Conservation (phyloP, 23 red algal genomes). For the Pyropia haitanensis region DNA sequence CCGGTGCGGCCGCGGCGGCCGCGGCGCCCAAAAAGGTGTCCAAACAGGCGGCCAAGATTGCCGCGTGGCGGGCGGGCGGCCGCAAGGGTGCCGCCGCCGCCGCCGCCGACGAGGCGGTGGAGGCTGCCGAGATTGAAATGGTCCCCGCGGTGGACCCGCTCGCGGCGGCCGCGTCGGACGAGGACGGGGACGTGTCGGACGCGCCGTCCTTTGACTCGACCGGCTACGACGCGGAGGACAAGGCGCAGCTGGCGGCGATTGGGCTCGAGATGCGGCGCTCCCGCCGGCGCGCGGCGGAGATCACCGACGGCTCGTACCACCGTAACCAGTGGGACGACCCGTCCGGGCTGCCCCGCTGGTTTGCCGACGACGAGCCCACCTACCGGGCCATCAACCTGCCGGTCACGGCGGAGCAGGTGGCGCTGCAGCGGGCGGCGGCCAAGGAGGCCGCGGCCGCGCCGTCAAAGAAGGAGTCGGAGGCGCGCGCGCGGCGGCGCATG, state of each 20-base stretch:
- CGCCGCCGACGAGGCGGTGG: background rate
- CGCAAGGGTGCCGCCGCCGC: background rate
- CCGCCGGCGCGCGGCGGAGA: conserved; percentile 34
- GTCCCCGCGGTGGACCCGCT: background rate
- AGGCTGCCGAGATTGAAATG: too few relatives aligned
- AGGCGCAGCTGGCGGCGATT: conserved; percentile 66
- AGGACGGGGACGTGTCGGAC: background rate
- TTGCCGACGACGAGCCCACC: conserved; percentile 64
- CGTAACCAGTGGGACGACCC: conserved; percentile 85
- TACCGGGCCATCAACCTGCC: conserved; percentile 28
- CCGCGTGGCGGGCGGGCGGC: too few relatives aligned
- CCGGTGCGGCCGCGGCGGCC: too few relatives aligned
- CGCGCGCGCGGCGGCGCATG: conserved; percentile 41
- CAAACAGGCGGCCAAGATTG: too few relatives aligned
- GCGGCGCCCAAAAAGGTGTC: too few relatives aligned
- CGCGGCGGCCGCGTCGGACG: background rate
- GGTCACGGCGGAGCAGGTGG: conserved; percentile 59
- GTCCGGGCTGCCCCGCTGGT: conserved; percentile 64
- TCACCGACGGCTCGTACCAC: conserved; percentile 81
- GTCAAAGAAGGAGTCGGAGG: conserved; percentile 75
- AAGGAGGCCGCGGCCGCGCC: conserved; percentile 39
- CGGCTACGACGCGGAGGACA: conserved; percentile 56
- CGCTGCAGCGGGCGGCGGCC: conserved; percentile 46
- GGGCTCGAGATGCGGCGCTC: conserved; percentile 44
- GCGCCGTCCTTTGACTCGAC: conserved; percentile 45